Conservation (phyloP, 75 land plant species). For the Selaginella moellendorffii region DNA sequence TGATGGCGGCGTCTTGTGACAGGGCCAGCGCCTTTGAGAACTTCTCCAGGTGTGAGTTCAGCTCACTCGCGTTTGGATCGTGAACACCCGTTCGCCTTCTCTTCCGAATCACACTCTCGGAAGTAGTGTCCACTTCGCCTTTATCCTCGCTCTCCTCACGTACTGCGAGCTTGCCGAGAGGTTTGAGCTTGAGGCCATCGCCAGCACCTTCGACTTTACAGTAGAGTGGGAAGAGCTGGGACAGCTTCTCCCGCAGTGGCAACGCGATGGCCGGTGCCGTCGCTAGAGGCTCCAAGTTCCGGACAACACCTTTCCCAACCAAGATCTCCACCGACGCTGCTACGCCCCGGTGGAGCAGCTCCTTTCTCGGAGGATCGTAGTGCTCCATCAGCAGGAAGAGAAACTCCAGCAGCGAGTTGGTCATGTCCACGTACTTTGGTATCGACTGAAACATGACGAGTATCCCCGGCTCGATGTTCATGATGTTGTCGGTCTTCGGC, state of each 20-base stretch:
- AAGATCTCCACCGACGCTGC: constrained; percentile 39
- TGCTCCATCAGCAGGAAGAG: constrained; percentile 61
- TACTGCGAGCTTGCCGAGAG: too few relatives aligned
- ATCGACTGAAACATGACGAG: constrained; percentile 74
- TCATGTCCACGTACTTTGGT: constrained; percentile 56
- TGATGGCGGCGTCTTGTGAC: background rate
- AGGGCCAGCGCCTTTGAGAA: constrained; percentile 4
- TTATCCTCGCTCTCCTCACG: constrained; percentile 7
- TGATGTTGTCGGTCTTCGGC: constrained; percentile 57
- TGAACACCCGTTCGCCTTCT: constrained; percentile 11
- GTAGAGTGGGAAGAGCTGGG: constrained; percentile 12
- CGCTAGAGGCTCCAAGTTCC: constrained; percentile 41
- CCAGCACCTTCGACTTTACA: constrained; percentile 14
- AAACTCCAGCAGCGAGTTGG: constrained; percentile 79
- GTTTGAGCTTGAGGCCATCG: constrained; percentile 2
- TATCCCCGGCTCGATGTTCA: constrained; percentile 95
- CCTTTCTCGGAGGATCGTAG: constrained; percentile 49
- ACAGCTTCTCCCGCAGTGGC: constrained; percentile 44
- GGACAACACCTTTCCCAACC: constrained; percentile 55
- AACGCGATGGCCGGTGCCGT: constrained; percentile 32
- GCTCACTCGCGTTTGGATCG: too few relatives aligned
- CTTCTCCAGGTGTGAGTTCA: constrained; percentile 2
- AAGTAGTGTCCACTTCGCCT: background rate
- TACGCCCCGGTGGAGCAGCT: constrained; percentile 40
- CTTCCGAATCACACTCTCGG: background rate